These are phyloP conservation scores for Amauroascus niger DNA, from an alignment of 2,329 filamentous ascomycete species.

Conservation along the genomic window DNA sequence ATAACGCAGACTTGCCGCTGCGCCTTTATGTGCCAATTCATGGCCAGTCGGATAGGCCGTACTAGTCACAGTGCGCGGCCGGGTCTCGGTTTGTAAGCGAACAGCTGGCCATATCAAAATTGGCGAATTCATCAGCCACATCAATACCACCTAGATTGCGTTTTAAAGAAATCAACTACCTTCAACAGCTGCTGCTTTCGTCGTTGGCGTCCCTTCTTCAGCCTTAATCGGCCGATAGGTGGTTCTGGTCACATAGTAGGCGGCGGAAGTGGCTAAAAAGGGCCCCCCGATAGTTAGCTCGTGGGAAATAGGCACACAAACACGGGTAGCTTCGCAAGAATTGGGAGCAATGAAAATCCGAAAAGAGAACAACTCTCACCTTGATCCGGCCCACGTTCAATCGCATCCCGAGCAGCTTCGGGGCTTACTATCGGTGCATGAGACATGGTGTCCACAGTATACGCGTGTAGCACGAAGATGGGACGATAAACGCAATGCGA, in stretches of 20 bases:
- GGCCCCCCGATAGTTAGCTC: background rate
- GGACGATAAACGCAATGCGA: background rate
- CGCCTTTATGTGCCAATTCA: slow-evolving; percentile 7
- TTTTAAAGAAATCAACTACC: background rate
- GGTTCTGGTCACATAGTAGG: slow-evolving; percentile 10
- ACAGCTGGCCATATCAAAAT: background rate
- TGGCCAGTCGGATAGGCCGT: background rate
- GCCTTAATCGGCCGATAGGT: background rate
- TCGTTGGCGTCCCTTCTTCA: background rate
- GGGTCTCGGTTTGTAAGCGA: background rate
- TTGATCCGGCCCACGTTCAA: background rate
- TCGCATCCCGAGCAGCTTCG: background rate
- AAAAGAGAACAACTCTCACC: background rate
- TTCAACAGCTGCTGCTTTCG: slow-evolving; percentile 1
- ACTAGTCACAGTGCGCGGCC: background rate
- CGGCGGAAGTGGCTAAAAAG: slow-evolving; percentile 2
- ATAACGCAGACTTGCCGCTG: slow-evolving; percentile 1
- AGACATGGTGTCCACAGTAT: slow-evolving; percentile 3
- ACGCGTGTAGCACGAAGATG: background rate
- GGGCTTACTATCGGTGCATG: background rate
- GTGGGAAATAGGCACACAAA: background rate
- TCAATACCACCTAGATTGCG: background rate
- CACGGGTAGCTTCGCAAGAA: too few relatives aligned
- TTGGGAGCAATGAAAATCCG: too few relatives aligned
- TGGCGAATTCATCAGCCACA: background rate